phyloP scores from a whole-genome alignment of 805 yeast genomes.

The Kockiozyma suomiensis region DNA sequence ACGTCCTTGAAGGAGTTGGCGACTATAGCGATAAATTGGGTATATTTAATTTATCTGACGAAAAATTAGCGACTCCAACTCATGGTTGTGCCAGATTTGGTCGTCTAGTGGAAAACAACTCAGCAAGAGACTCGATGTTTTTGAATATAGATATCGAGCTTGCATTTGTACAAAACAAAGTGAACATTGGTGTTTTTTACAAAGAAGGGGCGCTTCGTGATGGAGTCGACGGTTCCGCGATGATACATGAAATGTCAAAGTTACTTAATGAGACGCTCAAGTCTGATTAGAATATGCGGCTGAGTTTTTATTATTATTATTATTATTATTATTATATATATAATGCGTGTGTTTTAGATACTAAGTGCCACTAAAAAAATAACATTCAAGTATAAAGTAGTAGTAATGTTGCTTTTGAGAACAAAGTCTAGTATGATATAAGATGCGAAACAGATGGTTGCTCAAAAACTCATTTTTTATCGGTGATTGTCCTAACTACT shows the following conservation, averaged over 20 bases:
- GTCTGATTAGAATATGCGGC: too few species aligned
- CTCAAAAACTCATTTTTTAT: neutral
- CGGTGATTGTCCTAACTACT: neutral
- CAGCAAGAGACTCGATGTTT: neutral
- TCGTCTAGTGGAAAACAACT: neutral
- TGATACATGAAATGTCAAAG: neutral
- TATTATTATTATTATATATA: too few species aligned
- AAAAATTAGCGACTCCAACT: neutral
- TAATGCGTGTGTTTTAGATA: too few species aligned
- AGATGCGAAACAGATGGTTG: too few species aligned
- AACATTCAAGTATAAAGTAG: too few species aligned
- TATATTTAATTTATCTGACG: neutral
- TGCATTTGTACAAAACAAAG: constrained; percentile 9
- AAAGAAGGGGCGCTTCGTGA: constrained; percentile 8
- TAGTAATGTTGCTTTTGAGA: too few species aligned
- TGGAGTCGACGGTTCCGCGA: neutral
- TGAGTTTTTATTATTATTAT: too few species aligned
- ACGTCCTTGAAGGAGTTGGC: constrained; percentile 25
- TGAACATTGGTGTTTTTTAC: constrained; percentile 33
- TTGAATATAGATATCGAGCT: constrained; percentile 33
- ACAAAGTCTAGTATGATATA: too few species aligned
- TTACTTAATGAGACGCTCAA: neutral
- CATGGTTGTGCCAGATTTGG: neutral
- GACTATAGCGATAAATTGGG: neutral
- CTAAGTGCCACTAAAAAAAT: too few species aligned